phyloP scores from a whole-genome alignment of 768 basidiomycete species.

The Hygrophoropsis aurantiaca region DNA sequence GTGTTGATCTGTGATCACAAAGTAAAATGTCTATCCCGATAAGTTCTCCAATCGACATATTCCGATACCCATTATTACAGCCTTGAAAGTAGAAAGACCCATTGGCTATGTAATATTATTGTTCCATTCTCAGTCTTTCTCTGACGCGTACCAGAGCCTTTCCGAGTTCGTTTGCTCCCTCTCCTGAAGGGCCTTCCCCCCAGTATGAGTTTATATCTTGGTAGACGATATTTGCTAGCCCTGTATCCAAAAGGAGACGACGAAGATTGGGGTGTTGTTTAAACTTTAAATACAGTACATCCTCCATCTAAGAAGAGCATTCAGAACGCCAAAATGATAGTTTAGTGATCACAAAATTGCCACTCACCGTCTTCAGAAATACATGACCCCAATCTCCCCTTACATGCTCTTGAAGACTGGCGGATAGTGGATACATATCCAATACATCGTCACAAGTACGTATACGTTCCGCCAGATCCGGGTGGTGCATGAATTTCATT shows the following conservation, averaged over 20 bases:
- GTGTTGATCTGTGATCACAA: no score
- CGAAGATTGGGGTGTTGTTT: slow-evolving; percentile 66
- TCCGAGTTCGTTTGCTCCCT: slow-evolving; percentile 65
- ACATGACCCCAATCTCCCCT: slow-evolving; percentile 56
- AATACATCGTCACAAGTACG: slow-evolving; percentile 40
- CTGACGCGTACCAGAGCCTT: slow-evolving; percentile 56
- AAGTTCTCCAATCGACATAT: no score
- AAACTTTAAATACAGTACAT: slow-evolving; percentile 68
- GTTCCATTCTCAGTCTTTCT: slow-evolving; percentile 39
- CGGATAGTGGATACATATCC: slow-evolving; percentile 38
- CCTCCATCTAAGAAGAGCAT: slow-evolving; percentile 55
- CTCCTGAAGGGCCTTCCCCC: slow-evolving; percentile 55
- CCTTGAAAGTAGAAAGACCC: no score
- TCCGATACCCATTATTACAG: no score
- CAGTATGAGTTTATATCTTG: slow-evolving; percentile 62
- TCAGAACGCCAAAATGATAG: not conserved
- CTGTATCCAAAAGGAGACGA: slow-evolving; percentile 53
- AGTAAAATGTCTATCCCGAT: no score
- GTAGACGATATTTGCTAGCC: slow-evolving; percentile 50
- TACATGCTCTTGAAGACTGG: slow-evolving; percentile 35
- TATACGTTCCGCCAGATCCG: slow-evolving; percentile 57
- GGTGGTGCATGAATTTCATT: slow-evolving; percentile 58
- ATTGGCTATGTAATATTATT: no score
- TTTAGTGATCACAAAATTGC: not conserved
- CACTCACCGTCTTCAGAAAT: slow-evolving; percentile 50